Conservation (phyloP, 2,329 filamentous ascomycete species). For the Hypoxylon sp. region DNA sequence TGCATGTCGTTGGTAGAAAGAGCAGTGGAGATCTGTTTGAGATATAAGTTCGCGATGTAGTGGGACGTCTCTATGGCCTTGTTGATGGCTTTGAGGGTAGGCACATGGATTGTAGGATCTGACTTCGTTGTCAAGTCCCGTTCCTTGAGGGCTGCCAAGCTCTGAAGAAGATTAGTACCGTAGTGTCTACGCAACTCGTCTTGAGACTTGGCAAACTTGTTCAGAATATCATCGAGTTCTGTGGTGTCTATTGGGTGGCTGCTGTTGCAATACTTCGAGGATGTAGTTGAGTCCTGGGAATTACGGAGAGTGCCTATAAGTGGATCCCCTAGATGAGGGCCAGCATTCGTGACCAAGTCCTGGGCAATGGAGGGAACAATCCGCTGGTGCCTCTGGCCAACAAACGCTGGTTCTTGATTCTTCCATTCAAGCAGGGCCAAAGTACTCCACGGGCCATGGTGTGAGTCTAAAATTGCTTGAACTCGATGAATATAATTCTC, state of each 20-base stretch:
- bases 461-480: constrained; percentile 31
- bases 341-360: constrained; percentile 33
- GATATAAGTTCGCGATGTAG: not conserved
- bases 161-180: constrained; percentile 48
- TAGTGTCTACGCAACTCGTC: constrained; percentile 58
- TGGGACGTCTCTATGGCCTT: constrained; percentile 5
- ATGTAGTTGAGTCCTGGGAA: not conserved
- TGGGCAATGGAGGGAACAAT: constrained; percentile 25
- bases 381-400: not conserved
- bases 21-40: constrained; percentile 23
- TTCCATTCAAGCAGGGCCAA: constrained; percentile 4
- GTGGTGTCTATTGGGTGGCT: constrained; percentile 19
- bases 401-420: constrained; percentile 18
- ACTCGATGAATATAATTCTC: constrained; percentile 33
- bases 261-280: not conserved
- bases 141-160: constrained; percentile 36
- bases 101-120: not conserved
- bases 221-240: constrained; percentile 55
- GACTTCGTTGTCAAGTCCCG: not conserved
- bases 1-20: constrained; percentile 40
- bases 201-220: constrained; percentile 49
- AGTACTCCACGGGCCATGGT: not conserved
- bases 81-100: not conserved
- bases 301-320: not conserved
- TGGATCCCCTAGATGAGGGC: constrained; percentile 8